These are phyloP conservation scores for Coemansia erecta DNA, from an alignment of 192 early-diverging fungal species.

Conservation along the genomic window DNA sequence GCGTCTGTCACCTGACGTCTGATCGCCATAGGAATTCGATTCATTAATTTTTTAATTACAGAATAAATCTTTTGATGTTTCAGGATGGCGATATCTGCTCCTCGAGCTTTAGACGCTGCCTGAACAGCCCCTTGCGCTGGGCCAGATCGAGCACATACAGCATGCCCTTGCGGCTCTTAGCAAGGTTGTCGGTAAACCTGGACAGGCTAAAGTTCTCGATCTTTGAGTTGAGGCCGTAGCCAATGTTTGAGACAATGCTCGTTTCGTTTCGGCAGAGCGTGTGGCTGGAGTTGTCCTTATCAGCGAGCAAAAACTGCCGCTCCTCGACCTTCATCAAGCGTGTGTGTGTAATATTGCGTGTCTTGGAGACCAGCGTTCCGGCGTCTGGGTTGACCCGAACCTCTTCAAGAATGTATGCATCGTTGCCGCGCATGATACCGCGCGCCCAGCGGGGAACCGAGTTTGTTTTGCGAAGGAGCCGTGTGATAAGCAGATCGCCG, in stretches of 20 bases:
- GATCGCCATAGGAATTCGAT: background rate
- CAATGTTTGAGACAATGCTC: constrained; percentile 82
- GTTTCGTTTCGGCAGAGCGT: constrained; percentile 81
- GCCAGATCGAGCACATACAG: constrained; percentile 52
- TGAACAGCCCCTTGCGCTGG: constrained; percentile 47
- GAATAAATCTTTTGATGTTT: too few species aligned
- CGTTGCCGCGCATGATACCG: constrained; percentile 71
- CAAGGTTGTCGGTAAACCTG: constrained; percentile 73
- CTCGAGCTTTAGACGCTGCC: constrained; percentile 29
- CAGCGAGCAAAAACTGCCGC: constrained; percentile 68
- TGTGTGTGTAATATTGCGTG: constrained; percentile 90
- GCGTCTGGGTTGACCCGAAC: constrained; percentile 75
- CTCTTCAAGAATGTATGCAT: constrained; percentile 90
- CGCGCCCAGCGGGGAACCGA: constrained; percentile 86
- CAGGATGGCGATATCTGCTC: constrained; percentile 1
- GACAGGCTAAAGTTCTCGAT: constrained; percentile 89
- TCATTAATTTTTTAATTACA: too few species aligned
- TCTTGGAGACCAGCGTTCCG: constrained; percentile 77
- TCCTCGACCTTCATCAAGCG: constrained; percentile 93
- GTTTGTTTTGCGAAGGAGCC: constrained; percentile 88
- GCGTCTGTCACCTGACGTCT: too few species aligned
- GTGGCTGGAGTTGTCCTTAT: constrained; percentile 54
- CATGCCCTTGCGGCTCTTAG: constrained; percentile 54
- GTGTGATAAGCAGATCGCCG: constrained; percentile 79
- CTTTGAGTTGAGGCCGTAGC: constrained; percentile 75